These are phyloP conservation scores for Pichia sporocuriosa DNA, from an alignment of 805 yeast species.

Conservation along the genomic window DNA sequence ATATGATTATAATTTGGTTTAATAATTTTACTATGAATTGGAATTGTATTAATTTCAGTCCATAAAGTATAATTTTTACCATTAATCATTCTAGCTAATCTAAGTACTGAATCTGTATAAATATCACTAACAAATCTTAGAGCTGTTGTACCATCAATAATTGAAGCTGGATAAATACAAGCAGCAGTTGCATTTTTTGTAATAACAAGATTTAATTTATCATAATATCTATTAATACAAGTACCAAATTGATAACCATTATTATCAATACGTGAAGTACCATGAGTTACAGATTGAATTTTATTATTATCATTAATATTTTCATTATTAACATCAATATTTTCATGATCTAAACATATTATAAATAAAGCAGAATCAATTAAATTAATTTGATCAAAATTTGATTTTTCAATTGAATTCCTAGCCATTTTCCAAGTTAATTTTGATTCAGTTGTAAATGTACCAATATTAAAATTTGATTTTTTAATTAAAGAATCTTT, in stretches of 20 bases:
- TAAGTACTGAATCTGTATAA: constrained; percentile 49
- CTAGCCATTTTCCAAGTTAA: constrained; percentile 44
- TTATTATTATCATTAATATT: constrained; percentile 45
- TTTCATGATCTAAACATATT: constrained; percentile 42
- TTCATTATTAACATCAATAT: constrained; percentile 42
- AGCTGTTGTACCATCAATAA: constrained; percentile 54
- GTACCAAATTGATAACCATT: constrained; percentile 48
- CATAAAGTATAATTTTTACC: constrained; percentile 51
- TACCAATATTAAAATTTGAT: constrained; percentile 38
- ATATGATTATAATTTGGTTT: constrained; percentile 33
- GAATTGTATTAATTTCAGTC: constrained; percentile 36
- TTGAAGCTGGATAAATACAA: constrained; percentile 50
- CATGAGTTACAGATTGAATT: constrained; percentile 45
- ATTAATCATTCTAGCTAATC: constrained; percentile 51
- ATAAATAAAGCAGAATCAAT: constrained; percentile 49
- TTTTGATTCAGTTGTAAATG: constrained; percentile 48
- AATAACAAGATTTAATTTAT: constrained; percentile 47
- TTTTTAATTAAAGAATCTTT: constrained; percentile 35
- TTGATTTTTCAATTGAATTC: constrained; percentile 34
- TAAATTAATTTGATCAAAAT: constrained; percentile 29
- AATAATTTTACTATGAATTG: constrained; percentile 24
- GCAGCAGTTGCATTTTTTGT: constrained; percentile 54
- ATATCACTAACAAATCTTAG: constrained; percentile 50
- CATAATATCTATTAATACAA: constrained; percentile 55
- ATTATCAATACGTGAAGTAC: constrained; percentile 38